A percentile compares a stretch with the other conserved stretches of the same genome.
Evolutionary conservation across 2,329 filamentous ascomycete genomes (phyloP).

Genomic region (Neofusicoccum cordaticola): DNA sequence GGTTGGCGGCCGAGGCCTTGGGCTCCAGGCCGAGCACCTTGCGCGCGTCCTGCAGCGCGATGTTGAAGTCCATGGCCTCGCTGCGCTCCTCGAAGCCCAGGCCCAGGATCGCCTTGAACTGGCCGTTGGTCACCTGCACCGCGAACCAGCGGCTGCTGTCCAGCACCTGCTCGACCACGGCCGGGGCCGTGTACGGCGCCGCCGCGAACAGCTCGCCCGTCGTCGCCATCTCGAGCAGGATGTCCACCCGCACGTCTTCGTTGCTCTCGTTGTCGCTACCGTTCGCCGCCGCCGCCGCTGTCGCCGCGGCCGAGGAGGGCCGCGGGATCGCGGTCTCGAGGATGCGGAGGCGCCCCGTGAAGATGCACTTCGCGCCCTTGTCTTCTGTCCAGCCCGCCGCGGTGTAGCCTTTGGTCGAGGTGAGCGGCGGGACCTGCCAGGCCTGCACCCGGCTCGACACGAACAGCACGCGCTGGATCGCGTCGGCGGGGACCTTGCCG

Average conservation of each 20-base stretch:
- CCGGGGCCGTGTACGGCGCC: constrained; percentile 67
- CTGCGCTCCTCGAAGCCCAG: constrained; percentile 84
- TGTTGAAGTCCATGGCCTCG: constrained; percentile 82
- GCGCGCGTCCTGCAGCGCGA: constrained; percentile 74
- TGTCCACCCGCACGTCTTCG: constrained; percentile 66
- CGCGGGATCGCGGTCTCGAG: constrained; percentile 66
- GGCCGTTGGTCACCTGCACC: constrained; percentile 70
- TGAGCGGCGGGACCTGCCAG: constrained; percentile 80
- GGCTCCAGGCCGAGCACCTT: constrained; percentile 63
- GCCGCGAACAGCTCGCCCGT: constrained; percentile 78
- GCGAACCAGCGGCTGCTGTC: constrained; percentile 86
- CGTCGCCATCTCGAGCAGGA: constrained; percentile 73
- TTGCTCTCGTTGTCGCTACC: constrained; percentile 26
- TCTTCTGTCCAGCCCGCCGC: constrained; percentile 73
- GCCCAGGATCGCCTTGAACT: constrained; percentile 75
- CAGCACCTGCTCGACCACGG: constrained; percentile 71
- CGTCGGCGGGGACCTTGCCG: constrained; percentile 65
- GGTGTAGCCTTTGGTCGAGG: constrained; percentile 74
- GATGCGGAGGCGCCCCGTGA: constrained; percentile 77
- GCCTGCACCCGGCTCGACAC: constrained; percentile 72
- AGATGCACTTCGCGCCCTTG: constrained; percentile 69
- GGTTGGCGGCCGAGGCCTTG: constrained; percentile 2
- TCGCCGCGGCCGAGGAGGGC: constrained; percentile 11
- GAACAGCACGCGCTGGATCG: constrained; percentile 84
- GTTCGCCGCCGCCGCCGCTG: too few relatives aligned